Base-by-base conservation (phyloP, 2,329 filamentous ascomycete genomes). In the Sphaerulina populicola region DNA sequence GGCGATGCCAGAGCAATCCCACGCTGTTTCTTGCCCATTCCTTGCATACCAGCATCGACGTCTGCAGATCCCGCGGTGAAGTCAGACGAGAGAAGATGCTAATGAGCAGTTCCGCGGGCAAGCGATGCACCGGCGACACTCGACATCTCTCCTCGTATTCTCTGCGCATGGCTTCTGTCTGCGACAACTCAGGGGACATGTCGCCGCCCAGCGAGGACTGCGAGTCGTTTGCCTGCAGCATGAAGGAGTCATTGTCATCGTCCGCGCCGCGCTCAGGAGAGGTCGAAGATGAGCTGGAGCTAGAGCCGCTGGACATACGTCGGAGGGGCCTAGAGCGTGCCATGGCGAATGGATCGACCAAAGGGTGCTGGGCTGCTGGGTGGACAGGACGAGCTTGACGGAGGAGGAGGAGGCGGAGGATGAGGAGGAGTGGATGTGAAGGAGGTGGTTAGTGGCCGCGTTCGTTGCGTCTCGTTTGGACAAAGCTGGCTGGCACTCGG, bases 101-200 rank as follows among this genome's bases (percentile, higher is more conserved):
- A 64, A 98, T 96, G 66, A 97, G 82, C 55, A 98, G 86, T 74
- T 98, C 93, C 68, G 90, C 91, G 36, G 93, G 93, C 33, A 98
- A 77, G 51, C 86, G 82, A 60, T 86, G 85, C 54, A 96, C 83
- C 43, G 90, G 88, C n/a, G 85, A 82, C 48, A 83, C 71, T 63
- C 84, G 86, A 63, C 79, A 77, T 60, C 81, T 74, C 64, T 84
- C 81, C 60, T 82, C 80, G 61, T 77, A 77, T 57, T 72, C 70
- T 9, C 69, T 51, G 59, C 61, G 67, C 54, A 68, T 61, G 81
- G 81, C 66, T 78, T 83, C 78, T 83, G 85, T 63, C 88, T 85
- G 64, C 83, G 82, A 63, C 23, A 72, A 72, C 52, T 67, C 63
- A 15, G 60, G 57, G 2, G 64, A 64, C 51, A 65, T 85, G 41